A percentile compares a stretch with the other conserved stretches of the same genome.
These are phyloP conservation scores for Rhodomyrtus tomentosa DNA, from an alignment of 345 rosid genomes.

Conservation along the genomic window DNA sequence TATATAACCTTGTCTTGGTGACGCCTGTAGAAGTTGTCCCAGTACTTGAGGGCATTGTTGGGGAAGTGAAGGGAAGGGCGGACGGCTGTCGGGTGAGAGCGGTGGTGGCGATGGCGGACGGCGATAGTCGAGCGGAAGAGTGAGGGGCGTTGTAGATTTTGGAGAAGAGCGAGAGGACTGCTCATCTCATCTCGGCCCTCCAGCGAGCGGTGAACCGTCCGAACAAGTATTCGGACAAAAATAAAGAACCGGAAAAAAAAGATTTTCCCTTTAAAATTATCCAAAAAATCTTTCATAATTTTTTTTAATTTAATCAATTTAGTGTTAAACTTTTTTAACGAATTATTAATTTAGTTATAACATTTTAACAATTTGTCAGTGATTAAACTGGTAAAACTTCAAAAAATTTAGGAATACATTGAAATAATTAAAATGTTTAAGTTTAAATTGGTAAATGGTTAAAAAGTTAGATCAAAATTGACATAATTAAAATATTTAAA, in stretches of 20 bases:
- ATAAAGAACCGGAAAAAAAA: too few relatives aligned
- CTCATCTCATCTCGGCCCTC: background rate
- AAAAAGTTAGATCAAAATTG: too few relatives aligned
- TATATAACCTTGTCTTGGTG: constrained; percentile 26
- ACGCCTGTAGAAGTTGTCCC: constrained; percentile 47
- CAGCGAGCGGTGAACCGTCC: background rate
- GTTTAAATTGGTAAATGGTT: too few relatives aligned
- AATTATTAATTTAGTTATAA: too few relatives aligned
- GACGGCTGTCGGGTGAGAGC: background rate
- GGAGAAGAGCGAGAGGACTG: background rate
- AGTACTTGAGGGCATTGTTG: constrained; percentile 32
- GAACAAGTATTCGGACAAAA: background rate
- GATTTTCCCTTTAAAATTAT: too few relatives aligned
- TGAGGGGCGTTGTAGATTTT: background rate
- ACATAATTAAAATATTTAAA: too few relatives aligned
- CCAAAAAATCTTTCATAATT: too few relatives aligned
- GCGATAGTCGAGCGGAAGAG: background rate
- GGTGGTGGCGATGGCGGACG: background rate
- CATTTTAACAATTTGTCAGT: too few relatives aligned
- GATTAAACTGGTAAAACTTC: too few relatives aligned
- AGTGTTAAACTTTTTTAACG: too few relatives aligned
- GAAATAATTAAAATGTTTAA: accelerated
- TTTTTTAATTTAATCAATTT: too few relatives aligned
- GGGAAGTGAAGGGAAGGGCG: constrained; percentile 10
- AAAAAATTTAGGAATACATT: too few relatives aligned